These are phyloP conservation scores for Alternaria arbusti DNA, from an alignment of 2,329 filamentous ascomycete genomes.

Conservation along the genomic window DNA sequence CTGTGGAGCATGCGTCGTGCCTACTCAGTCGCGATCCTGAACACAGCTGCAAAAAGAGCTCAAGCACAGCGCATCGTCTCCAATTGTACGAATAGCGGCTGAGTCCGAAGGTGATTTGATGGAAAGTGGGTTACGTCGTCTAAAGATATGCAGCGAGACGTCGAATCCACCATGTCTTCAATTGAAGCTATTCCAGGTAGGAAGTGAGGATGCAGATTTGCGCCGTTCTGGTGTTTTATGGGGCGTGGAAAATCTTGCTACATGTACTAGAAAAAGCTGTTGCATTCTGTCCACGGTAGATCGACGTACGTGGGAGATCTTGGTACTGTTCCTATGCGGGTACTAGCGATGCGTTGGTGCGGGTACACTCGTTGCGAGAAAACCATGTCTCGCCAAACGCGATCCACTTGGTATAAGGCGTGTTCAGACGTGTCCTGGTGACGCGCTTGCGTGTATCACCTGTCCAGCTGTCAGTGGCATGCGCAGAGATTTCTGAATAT, in stretches of 20 bases:
- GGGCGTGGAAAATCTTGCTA: not conserved
- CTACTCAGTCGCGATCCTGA: not conserved
- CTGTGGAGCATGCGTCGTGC: not conserved
- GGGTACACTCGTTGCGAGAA: not conserved
- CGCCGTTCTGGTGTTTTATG: not conserved
- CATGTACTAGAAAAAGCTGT: not conserved
- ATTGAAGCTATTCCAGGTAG: not conserved
- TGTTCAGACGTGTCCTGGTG: not conserved
- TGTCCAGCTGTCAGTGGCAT: not conserved
- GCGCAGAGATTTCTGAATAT: not conserved
- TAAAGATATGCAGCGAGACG: not conserved
- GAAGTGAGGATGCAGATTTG: not conserved
- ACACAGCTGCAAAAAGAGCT: not conserved
- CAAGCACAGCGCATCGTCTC: not conserved
- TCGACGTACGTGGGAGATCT: conserved; percentile 1
- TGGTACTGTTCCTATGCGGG: conserved; percentile 4
- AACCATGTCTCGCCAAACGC: not conserved
- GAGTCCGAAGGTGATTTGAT: not conserved
- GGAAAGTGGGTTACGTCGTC: not conserved
- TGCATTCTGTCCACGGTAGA: conserved; percentile 1
- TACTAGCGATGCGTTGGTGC: not conserved
- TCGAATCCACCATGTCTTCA: not conserved
- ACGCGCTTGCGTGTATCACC: conserved; percentile 2
- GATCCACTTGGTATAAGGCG: conserved; percentile 7
- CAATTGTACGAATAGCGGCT: not conserved